phyloP scores from a whole-genome alignment of 805 yeast genomes.

The Hanseniaspora hatyaiensis region DNA sequence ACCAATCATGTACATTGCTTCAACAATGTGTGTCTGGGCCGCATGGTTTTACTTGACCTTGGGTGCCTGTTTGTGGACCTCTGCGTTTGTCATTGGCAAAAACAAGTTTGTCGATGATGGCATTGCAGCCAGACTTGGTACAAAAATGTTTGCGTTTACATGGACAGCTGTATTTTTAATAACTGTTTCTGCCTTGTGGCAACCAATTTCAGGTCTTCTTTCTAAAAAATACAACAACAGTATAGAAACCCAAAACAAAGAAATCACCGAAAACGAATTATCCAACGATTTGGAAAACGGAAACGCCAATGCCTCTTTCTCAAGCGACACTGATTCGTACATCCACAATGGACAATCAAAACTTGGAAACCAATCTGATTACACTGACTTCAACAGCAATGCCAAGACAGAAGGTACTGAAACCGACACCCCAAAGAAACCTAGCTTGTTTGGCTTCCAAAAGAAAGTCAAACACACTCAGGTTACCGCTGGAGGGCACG shows the following conservation, averaged over 20 bases:
- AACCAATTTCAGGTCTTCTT: slow-evolving; percentile 10
- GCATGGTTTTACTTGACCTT: slow-evolving; percentile 37
- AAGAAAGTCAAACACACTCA: neutral
- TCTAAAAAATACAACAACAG: slow-evolving; percentile 10
- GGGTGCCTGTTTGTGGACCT: slow-evolving; percentile 42
- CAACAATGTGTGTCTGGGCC: slow-evolving; percentile 22
- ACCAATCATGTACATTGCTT: slow-evolving; percentile 17
- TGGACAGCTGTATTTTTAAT: slow-evolving; percentile 42
- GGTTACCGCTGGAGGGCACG: neutral
- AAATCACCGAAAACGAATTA: slow-evolving; percentile 18
- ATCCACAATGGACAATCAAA: neutral
- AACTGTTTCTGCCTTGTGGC: slow-evolving; percentile 15
- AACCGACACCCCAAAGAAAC: neutral
- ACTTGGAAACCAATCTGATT: slow-evolving; percentile 1
- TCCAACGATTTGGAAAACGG: neutral
- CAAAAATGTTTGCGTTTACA: slow-evolving; percentile 44
- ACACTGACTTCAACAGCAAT: neutral
- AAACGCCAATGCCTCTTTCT: neutral
- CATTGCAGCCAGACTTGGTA: slow-evolving; percentile 36
- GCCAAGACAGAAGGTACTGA: neutral
- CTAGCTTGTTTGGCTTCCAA: neutral
- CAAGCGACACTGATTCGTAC: slow-evolving; percentile 3
- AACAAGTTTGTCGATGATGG: slow-evolving; percentile 37
- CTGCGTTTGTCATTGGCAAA: slow-evolving; percentile 45
- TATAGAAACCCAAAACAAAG: slow-evolving; percentile 33